Evolutionary conservation across 306 rosid genomes (phyloP), one percentile per base, ranked within the genome.

Genomic region (Amphicarpaea edgeworthii): DNA sequence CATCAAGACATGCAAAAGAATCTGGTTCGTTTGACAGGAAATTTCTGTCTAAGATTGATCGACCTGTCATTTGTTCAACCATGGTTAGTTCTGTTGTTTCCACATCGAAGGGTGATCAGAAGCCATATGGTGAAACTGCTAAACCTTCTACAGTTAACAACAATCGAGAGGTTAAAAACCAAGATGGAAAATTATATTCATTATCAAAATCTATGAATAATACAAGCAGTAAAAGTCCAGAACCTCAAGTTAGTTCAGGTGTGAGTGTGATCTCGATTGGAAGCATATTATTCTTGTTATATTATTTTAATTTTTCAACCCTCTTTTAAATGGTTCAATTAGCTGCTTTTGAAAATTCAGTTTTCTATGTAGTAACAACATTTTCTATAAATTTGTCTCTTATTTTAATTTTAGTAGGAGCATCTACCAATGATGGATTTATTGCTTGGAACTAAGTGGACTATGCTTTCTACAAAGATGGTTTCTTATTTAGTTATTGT

Each of bases 221-320:
- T 85, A 54, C 82, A 71, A 83, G 84, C 79, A 81, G 75, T 75
- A 88, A 75, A 84, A 79, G 79, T 78, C 68, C 69, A 28, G 97
- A 87, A 63, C 61, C 80, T 79, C 89, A 84, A 63, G 79, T 79
- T 83, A 54, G 81, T 85, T 79, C 96, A 82, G 97, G 96, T 89
- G 83, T 64, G 72, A 51, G 91, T 84, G 80, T 60, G 67, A 51
- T 68, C 64, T 72, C 53, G 37, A 72, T 37, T 32, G 64, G 46
- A 53, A 53, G 26, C 20, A 43, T 75, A 79, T 43, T 41, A n/a
- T 73, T 62, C 21, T 19, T 61, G 59, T 30, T 76, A 26, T 59
- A 42, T 24, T 68, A 53, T 65, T 72, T 42, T 38, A 58, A 45
- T 1, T 16, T 37, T 55, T 19, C 21, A 32, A 45, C 9, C 58